Conservation (phyloP, 1,284 basidiomycete genomes). For the Pascua guehoae region DNA sequence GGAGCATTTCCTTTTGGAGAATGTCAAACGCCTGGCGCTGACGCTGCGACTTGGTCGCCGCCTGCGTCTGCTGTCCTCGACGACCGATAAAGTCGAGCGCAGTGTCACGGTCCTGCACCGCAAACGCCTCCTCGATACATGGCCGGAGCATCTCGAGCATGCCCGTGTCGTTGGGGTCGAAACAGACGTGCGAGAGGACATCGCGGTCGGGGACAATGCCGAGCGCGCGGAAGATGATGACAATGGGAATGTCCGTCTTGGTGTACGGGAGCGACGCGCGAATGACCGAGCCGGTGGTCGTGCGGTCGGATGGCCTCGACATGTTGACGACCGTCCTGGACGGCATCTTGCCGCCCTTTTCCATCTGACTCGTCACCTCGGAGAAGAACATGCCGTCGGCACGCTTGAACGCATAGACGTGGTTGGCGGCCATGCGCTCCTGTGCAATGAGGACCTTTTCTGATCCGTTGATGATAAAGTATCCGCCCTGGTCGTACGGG, state of each 20-base stretch:
- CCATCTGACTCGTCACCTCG: conserved; percentile 95
- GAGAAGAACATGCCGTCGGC: conserved; percentile 93
- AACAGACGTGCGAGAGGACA: conserved; percentile 97
- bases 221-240: conserved; percentile 96
- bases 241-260: conserved; percentile 96
- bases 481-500: conserved; percentile 93
- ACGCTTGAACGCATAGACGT: conserved; percentile 99
- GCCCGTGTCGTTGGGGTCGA: conserved; percentile 91
- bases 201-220: conserved; percentile 98
- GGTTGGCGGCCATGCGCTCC: conserved; percentile 98
- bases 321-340: conserved; percentile 98
- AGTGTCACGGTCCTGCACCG: conserved; percentile 88
- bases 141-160: conserved; percentile 99
- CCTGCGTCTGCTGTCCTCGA: conserved; percentile 90
- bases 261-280: conserved; percentile 98
- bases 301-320: conserved; percentile 59
- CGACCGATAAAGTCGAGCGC: conserved; percentile 98
- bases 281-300: conserved; percentile 77
- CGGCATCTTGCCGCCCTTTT: conserved; percentile 97
- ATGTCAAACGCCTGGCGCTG: conserved; percentile 97
- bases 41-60: conserved; percentile 78
- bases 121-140: conserved; percentile 97
- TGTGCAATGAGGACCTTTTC: conserved; percentile 99
- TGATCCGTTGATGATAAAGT: conserved; percentile 99
- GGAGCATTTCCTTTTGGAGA: conserved; percentile 96